Percentiles rank a stretch among this genome's conserved stretches.
Evolutionary conservation across 2,329 filamentous ascomycete genomes (phyloP).

Genomic region (Cladophialophora exuberans): DNA sequence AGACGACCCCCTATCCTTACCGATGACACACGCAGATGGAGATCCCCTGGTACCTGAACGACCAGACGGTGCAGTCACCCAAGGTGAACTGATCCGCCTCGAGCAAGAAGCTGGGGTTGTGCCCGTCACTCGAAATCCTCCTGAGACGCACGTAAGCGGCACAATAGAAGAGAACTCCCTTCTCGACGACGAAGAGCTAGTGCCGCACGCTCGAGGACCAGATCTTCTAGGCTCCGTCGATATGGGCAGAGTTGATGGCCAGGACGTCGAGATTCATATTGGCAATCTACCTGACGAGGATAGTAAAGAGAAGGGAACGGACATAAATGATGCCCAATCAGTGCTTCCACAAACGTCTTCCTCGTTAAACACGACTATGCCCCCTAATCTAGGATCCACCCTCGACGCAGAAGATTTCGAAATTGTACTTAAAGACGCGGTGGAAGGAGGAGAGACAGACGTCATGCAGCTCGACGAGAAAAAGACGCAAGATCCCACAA

Average conservation of each 20-base stretch:
- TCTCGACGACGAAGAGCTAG: constrained; percentile 53
- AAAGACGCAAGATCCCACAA: not conserved
- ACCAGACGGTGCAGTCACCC: constrained; percentile 65
- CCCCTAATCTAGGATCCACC: constrained; percentile 2
- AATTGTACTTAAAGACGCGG: constrained; percentile 26
- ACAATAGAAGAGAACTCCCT: constrained; percentile 42
- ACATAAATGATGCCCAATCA: constrained; percentile 28
- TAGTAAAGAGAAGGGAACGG: constrained; percentile 13
- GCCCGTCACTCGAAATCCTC: constrained; percentile 58
- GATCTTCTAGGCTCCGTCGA: constrained; percentile 84
- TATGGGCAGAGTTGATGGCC: constrained; percentile 72
- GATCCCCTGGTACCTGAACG: constrained; percentile 38
- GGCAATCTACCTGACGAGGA: constrained; percentile 25
- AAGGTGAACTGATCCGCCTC: constrained; percentile 82
- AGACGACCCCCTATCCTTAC: constrained; percentile 24
- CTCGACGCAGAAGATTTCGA: constrained; percentile 27
- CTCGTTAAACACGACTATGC: not conserved
- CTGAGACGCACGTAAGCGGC: constrained; percentile 38
- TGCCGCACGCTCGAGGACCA: constrained; percentile 80
- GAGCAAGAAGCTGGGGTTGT: constrained; percentile 83
- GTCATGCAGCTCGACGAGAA: constrained; percentile 24
- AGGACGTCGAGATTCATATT: constrained; percentile 48
- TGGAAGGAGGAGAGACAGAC: constrained; percentile 20
- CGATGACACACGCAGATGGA: not conserved
- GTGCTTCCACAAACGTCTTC: constrained; percentile 19